Base-by-base conservation (phyloP, 768 basidiomycete species). In the Mycena floridula region DNA sequence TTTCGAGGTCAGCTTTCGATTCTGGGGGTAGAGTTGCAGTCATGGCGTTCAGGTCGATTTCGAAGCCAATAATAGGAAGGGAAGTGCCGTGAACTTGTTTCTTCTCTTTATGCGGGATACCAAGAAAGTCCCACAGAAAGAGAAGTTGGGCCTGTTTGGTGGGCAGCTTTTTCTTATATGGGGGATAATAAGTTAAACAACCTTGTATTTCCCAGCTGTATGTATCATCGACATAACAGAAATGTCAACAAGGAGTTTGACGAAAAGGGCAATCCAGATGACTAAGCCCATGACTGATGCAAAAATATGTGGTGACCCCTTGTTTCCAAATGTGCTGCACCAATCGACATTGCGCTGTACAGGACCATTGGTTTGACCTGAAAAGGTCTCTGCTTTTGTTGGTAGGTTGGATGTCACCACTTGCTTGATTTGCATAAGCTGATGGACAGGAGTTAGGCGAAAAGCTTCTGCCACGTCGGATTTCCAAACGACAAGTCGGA, bases 1-100 rank as follows among this genome's bases (percentile, higher is more conserved):
- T 15, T 7, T 15, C 32, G 18, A 35, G 32, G 18, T 35, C 32
- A 3, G 32, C 32, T 7, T 35, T 35, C 15, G 32, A 35, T 4
- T 35, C 32, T 15, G 3, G 3, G 3, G 32, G 32, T 18, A 35
- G 13, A 7, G 32, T 35, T 4, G 18, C 32, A 3, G 32, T 3
- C 32, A 35, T 35, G 3, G 3, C 7, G 7, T 58, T 50, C 0
- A 51, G 50, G 18, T 65, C 50, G 2, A 65, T 53, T 0, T 51
- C 21, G 23, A 65, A 62, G 0, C 63, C 59, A 36, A 64, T 59
- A 23, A 64, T 47, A 0, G 32, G 42, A 2, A 62, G 45, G 7
- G 13, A 12, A 0, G 18, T 2, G 0, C 54, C 58, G 21, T 30
- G 53, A 1, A 56, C 12, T 32, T 60, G 57, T 46, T 60, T 60